Evolutionary conservation across 2,329 filamentous ascomycete genomes (phyloP).

Genomic region (Orbilia ellipsospora): DNA sequence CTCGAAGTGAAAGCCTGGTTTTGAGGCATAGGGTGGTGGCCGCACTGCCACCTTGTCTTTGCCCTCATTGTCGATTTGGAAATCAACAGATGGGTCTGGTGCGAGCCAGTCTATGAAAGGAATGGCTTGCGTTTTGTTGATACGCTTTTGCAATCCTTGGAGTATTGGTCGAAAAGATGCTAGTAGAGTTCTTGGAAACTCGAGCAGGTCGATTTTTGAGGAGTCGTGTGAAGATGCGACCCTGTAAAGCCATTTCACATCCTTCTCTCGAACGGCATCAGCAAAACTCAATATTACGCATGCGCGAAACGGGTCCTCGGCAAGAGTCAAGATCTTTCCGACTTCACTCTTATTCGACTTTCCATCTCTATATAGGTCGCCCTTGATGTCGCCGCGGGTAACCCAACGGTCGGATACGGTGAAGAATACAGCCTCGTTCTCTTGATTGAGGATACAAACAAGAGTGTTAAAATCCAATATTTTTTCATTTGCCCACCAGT

Average conservation of each 20-base stretch:
- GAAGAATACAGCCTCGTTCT: constrained; percentile 51
- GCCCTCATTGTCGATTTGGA: constrained; percentile 21
- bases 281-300: constrained; percentile 57
- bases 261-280: constrained; percentile 55
- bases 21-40: constrained; percentile 68
- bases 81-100: constrained; percentile 57
- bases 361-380: constrained; percentile 21
- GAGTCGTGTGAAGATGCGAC: not conserved
- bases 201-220: constrained; percentile 65
- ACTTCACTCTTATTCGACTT: constrained; percentile 21
- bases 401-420: constrained; percentile 53
- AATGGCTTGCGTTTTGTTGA: constrained; percentile 64
- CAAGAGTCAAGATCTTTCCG: constrained; percentile 39
- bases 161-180: constrained; percentile 71
- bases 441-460: constrained; percentile 54
- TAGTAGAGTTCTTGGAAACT: constrained; percentile 72
- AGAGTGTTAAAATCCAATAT: constrained; percentile 55
- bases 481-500: constrained; percentile 57
- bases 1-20: constrained; percentile 67
- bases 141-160: constrained; percentile 67
- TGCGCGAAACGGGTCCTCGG: constrained; percentile 56
- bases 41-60: constrained; percentile 60
- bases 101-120: constrained; percentile 67
- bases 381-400: constrained; percentile 20
- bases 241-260: constrained; percentile 38